These are phyloP conservation scores for Ceratocystis diversiconidia DNA, from an alignment of 2,329 filamentous ascomycete species.

Conservation along the genomic window DNA sequence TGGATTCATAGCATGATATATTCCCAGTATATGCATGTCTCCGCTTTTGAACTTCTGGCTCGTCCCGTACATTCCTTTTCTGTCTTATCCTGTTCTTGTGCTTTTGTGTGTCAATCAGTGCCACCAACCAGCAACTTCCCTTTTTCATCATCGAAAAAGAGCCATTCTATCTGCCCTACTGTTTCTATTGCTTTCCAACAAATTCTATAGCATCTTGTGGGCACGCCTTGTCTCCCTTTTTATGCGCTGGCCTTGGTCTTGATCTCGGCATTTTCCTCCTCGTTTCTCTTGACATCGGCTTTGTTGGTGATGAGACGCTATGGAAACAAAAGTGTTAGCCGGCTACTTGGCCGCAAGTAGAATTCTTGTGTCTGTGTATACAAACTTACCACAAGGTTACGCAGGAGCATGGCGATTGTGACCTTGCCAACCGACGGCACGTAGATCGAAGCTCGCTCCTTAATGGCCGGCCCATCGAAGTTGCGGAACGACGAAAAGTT, in stretches of 20 bases:
- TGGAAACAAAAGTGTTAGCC: slow-evolving; percentile 21
- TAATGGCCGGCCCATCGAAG: slow-evolving; percentile 70
- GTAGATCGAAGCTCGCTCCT: slow-evolving; percentile 92
- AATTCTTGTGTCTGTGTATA: neutral
- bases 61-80: neutral
- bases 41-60: slow-evolving; percentile 6
- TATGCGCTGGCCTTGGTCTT: slow-evolving; percentile 1
- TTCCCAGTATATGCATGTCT: slow-evolving; percentile 3
- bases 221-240: neutral
- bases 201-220: neutral
- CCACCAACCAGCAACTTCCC: neutral
- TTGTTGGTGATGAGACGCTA: slow-evolving; percentile 37
- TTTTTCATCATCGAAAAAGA: neutral
- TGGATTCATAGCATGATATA: neutral
- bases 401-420: slow-evolving; percentile 78
- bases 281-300: slow-evolving; percentile 28
- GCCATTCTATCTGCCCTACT: neutral
- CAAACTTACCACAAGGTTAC: slow-evolving; percentile 68
- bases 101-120: neutral
- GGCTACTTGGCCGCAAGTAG: neutral
- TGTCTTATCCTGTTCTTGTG: neutral
- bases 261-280: slow-evolving; percentile 22
- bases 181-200: neutral
- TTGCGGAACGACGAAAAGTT: slow-evolving; percentile 97
- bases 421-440: slow-evolving; percentile 96